These are phyloP conservation scores for Helenozyma rhizophorensis DNA, from an alignment of 805 yeast species.

Conservation along the genomic window DNA sequence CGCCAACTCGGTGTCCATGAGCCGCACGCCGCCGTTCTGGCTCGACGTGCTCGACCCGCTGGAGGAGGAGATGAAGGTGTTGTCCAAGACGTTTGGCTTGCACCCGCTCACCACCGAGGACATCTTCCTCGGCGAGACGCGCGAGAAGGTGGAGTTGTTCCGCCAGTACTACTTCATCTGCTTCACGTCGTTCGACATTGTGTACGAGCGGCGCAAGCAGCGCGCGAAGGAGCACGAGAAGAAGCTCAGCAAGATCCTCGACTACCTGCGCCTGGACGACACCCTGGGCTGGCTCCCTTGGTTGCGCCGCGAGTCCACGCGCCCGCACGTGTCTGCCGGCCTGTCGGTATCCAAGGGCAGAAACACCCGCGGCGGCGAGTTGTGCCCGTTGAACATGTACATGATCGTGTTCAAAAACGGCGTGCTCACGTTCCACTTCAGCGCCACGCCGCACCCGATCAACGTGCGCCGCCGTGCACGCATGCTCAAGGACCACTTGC, in stretches of 20 bases:
- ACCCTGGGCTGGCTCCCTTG: not conserved
- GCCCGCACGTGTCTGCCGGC: conserved; percentile 7
- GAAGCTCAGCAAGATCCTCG: conserved; percentile 34
- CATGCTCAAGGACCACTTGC: conserved; percentile 77
- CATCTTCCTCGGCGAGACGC: conserved; percentile 85
- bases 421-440: conserved; percentile 88
- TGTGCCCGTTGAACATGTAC: conserved; percentile 89
- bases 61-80: conserved; percentile 92
- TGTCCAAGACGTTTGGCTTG: conserved; percentile 86
- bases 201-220: conserved; percentile 61
- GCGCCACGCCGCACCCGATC: conserved; percentile 93
- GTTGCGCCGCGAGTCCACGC: conserved; percentile 4
- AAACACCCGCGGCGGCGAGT: conserved; percentile 47
- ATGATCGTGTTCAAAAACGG: conserved; percentile 89
- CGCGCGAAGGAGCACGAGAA: conserved; percentile 44
- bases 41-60: conserved; percentile 88
- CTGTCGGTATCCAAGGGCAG: conserved; percentile 21
- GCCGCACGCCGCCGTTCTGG: conserved; percentile 54
- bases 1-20: conserved; percentile 9
- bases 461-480: conserved; percentile 94
- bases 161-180: conserved; percentile 89
- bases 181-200: conserved; percentile 61
- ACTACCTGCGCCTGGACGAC: conserved; percentile 13
- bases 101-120: conserved; percentile 97
- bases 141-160: conserved; percentile 93